Base-by-base conservation (phyloP, 148 eudicot species). In the Camellia granthamiana region DNA sequence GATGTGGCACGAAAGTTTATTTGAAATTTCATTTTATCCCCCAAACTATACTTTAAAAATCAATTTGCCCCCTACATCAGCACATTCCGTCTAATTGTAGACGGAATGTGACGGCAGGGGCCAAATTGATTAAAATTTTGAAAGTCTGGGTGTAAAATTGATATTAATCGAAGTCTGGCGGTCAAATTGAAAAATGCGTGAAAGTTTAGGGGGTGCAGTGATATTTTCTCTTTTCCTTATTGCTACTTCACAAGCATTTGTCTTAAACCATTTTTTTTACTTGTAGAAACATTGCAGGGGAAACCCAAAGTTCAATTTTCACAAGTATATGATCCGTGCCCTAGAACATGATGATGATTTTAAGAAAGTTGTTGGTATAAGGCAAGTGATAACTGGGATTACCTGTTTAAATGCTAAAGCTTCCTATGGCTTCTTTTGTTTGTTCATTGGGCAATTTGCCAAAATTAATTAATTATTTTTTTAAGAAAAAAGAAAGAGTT, bases 301-400 rank as follows among this genome's bases (percentile, higher is more conserved):
- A 78, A 96, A 86, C 81, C 92, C 79, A 8, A 93, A 90, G 87
- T 96, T 96, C 72, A 90, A 96, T 85, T 96, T 96, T 78, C 97
- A 93, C 88, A 93, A 92, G 84, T 96, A 91, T 85, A 96, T 96
- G 99, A 90, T 92, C 47, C 92, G 98, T 67, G 99, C 95, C 42
- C 84, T 96, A 61, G 99, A 96, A 87, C 97, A 90, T 79, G 99
- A 93, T 82, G 99, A 90, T 79, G 99, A 93, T 81, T 93, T 92
- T 82, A 93, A 86, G 92, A 89, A 74, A 71, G 98, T 92, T 82
- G 98, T 96, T 77, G 98, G 98, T 46, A 91, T 96, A 82, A 96
- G 99, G 99, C 82, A 86, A 86, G 90, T 84, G 46, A 44, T 44
- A 70, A 16, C 7, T 61, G 66, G 41, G 42, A 44, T 63, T 51